Conservation (phyloP, 495 filamentous ascomycete species). For the Penicillium samsonianum region DNA sequence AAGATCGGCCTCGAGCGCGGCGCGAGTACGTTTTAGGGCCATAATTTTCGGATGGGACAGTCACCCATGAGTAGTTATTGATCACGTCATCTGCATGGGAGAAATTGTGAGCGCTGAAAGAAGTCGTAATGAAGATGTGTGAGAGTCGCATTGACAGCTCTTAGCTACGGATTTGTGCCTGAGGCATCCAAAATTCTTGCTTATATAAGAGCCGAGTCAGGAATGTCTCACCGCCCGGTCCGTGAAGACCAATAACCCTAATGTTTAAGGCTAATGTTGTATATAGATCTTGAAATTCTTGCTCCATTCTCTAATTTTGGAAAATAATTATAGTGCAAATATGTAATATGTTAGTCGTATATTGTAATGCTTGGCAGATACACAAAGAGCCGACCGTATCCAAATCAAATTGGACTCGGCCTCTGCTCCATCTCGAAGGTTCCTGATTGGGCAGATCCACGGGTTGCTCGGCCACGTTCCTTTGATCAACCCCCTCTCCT, state of each 20-base stretch:
- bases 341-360: background rate
- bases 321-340: no score
- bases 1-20: slow-evolving; percentile 75
- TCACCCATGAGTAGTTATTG: slow-evolving; percentile 3
- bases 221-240: background rate
- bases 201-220: background rate
- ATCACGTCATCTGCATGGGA: slow-evolving; percentile 11
- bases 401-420: background rate
- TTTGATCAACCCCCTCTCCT: background rate
- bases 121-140: background rate
- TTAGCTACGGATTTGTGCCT: background rate
- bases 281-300: background rate
- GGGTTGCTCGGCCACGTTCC: background rate
- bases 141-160: background rate
- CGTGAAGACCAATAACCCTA: background rate
- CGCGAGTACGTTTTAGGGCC: slow-evolving; percentile 79
- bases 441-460: background rate
- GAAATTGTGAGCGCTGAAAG: background rate
- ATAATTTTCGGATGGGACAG: slow-evolving; percentile 43
- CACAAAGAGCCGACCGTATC: background rate
- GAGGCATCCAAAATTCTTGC: background rate
- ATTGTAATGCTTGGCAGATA: background rate
- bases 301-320: background rate
- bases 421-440: background rate
- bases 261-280: background rate